Conservation (phyloP, 257 asterid genomes). For the Agastache rugosa region DNA sequence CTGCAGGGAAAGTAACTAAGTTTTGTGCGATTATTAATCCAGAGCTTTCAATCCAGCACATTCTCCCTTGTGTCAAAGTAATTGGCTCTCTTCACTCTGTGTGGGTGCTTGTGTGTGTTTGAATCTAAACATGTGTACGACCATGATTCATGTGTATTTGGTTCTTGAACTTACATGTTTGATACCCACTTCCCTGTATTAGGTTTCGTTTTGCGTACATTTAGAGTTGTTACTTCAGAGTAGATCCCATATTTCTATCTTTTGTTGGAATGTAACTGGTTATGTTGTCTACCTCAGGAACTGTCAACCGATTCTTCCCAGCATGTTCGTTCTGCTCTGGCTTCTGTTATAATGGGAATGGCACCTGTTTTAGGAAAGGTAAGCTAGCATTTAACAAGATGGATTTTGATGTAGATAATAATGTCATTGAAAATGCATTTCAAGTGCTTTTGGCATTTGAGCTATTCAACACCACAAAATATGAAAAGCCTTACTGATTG, state of each 20-base stretch:
- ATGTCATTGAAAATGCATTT: slow-evolving; percentile 12
- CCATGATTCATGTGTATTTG: neutral
- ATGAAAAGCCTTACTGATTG: neutral
- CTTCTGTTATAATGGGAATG: slow-evolving; percentile 28
- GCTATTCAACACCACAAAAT: neutral
- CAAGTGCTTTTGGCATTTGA: neutral
- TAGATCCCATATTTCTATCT: neutral
- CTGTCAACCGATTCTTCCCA: slow-evolving; percentile 75
- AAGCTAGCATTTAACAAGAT: neutral
- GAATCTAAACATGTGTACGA: neutral
- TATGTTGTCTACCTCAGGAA: slow-evolving; percentile 45
- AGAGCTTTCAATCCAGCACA: slow-evolving; percentile 64
- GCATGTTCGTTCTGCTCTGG: slow-evolving; percentile 67
- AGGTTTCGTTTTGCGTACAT: neutral
- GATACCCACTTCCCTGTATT: neutral
- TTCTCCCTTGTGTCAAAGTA: slow-evolving; percentile 81
- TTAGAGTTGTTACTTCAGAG: neutral
- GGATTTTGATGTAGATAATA: neutral
- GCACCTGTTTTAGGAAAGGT: slow-evolving; percentile 26
- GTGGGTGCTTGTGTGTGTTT: slow-evolving; percentile 1
- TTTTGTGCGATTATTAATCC: slow-evolving; percentile 66
- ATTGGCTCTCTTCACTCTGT: slow-evolving; percentile 6
- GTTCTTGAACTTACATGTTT: neutral
- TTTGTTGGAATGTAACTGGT: neutral
- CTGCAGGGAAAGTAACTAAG: slow-evolving; percentile 77